Percentiles rank a stretch among this genome's conserved stretches.
These are phyloP conservation scores for Inonotus hispidus DNA, from an alignment of 1,284 basidiomycete species.

Conservation along the genomic window DNA sequence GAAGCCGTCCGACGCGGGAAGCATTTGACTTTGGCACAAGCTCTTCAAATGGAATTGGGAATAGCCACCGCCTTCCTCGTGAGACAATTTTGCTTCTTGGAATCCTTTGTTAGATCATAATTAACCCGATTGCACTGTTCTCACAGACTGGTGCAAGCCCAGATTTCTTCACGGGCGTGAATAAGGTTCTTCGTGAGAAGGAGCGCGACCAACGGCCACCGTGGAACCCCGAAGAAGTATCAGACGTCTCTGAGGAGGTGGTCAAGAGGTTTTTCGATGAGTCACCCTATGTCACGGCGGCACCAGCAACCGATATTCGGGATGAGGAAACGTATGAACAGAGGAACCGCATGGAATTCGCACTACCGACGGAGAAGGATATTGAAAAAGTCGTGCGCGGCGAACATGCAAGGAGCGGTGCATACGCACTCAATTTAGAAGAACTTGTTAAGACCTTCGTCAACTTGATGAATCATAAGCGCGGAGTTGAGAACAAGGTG, in stretches of 20 bases:
- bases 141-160: slow-evolving; percentile 63
- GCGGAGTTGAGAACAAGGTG: slow-evolving; percentile 70
- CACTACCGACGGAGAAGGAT: slow-evolving; percentile 63
- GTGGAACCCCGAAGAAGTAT: slow-evolving; percentile 62
- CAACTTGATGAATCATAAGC: slow-evolving; percentile 46
- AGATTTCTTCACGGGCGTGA: slow-evolving; percentile 82
- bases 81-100: slow-evolving; percentile 29
- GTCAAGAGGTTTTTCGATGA: slow-evolving; percentile 56
- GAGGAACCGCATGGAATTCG: slow-evolving; percentile 46
- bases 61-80: slow-evolving; percentile 81
- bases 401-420: slow-evolving; percentile 49
- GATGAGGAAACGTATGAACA: slow-evolving; percentile 24
- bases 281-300: slow-evolving; percentile 40
- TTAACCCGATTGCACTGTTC: background rate
- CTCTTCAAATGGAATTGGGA: slow-evolving; percentile 76
- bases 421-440: slow-evolving; percentile 50
- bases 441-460: slow-evolving; percentile 57
- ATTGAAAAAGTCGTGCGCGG: slow-evolving; percentile 59
- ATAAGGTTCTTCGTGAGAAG: slow-evolving; percentile 69
- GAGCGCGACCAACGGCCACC: slow-evolving; percentile 42
- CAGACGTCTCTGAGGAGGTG: slow-evolving; percentile 52
- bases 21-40: slow-evolving; percentile 55
- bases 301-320: slow-evolving; percentile 47
- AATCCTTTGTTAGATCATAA: slow-evolving; percentile 2
- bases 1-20: slow-evolving; percentile 70